These are phyloP conservation scores for Clathrospora elynae DNA, from an alignment of 2,329 filamentous ascomycete genomes.

Conservation along the genomic window DNA sequence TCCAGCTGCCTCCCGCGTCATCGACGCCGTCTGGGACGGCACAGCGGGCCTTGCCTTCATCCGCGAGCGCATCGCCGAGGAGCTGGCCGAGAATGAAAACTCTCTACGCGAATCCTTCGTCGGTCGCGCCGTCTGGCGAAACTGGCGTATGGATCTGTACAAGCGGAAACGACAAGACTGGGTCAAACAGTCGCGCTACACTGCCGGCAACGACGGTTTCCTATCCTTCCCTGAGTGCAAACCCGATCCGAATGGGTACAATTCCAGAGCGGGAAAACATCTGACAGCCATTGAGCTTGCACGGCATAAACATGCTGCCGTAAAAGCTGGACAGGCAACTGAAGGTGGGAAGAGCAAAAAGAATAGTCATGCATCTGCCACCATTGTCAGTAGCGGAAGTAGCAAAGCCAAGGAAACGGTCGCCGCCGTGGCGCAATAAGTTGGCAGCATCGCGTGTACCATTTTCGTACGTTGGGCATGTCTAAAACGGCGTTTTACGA, in stretches of 20 bases:
- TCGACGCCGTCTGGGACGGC: conserved; percentile 69
- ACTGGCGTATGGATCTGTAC: conserved; percentile 76
- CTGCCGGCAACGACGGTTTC: conserved; percentile 58
- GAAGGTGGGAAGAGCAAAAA: conserved; percentile 34
- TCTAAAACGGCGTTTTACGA: conserved; percentile 28
- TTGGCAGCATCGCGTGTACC: conserved; percentile 11
- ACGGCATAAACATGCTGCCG: conserved; percentile 60
- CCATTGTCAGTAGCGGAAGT: conserved; percentile 25
- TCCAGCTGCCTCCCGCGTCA: conserved; percentile 67
- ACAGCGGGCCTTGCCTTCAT: conserved; percentile 69
- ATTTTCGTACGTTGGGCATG: conserved; percentile 22
- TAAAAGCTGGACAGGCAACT: conserved; percentile 47
- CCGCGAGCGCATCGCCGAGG: conserved; percentile 68
- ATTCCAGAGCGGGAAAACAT: conserved; percentile 35
- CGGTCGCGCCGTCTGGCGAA: conserved; percentile 72
- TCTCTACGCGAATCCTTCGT: conserved; percentile 66
- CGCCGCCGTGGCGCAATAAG: conserved; percentile 33
- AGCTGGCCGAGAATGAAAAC: conserved; percentile 65
- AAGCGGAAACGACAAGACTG: conserved; percentile 67
- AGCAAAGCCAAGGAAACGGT: conserved; percentile 35
- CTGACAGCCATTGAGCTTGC: conserved; percentile 59
- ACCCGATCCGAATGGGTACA: conserved; percentile 20
- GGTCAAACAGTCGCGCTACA: conserved; percentile 63
- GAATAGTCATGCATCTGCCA: conserved; percentile 20
- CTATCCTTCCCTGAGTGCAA: conserved; percentile 55